Percentiles rank a stretch among this genome's conserved stretches.
These are phyloP conservation scores for Globisporangium spinosum DNA, from an alignment of 352 stramenopile genomes.

Conservation along the genomic window DNA sequence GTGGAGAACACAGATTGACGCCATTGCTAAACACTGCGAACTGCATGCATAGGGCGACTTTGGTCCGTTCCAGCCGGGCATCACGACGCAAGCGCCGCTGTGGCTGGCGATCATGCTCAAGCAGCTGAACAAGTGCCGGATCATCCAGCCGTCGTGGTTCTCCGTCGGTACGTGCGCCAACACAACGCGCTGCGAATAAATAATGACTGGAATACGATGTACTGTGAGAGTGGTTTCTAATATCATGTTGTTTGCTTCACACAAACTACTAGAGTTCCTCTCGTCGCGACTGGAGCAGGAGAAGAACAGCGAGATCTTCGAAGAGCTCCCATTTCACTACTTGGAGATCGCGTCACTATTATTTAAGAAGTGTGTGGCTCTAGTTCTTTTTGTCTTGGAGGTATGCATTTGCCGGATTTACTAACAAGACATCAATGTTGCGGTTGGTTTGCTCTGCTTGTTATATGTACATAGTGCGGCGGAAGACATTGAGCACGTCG, in stretches of 20 bases:
- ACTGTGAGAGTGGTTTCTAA: too few species aligned
- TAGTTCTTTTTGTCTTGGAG: slow-evolving; percentile 2
- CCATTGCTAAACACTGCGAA: neutral
- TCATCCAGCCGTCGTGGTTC: slow-evolving; percentile 79
- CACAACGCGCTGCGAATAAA: neutral
- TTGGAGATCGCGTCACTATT: slow-evolving; percentile 80
- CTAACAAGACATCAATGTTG: neutral
- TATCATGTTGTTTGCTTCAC: neutral
- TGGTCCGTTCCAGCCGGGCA: slow-evolving; percentile 85
- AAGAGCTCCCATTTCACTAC: slow-evolving; percentile 86
- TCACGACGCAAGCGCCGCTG: slow-evolving; percentile 76
- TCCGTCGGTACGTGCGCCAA: slow-evolving; percentile 46
- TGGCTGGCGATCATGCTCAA: slow-evolving; percentile 90
- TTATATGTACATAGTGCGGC: slow-evolving; percentile 38
- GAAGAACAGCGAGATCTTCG: slow-evolving; percentile 69
- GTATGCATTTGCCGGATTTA: neutral
- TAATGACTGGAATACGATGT: neutral
- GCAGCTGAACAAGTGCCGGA: slow-evolving; percentile 85
- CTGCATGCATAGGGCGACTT: slow-evolving; percentile 58
- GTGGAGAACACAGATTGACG: too few species aligned
- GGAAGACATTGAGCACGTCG: slow-evolving; percentile 81
- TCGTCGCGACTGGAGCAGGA: slow-evolving; percentile 58
- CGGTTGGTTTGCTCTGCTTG: neutral
- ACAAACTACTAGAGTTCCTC: slow-evolving; percentile 44
- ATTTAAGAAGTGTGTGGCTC: slow-evolving; percentile 66